A percentile compares a stretch with the other conserved stretches of the same genome.
Conservation (phyloP, 2,329 filamentous ascomycete species). For the Tolypocladium pustulatum region DNA sequence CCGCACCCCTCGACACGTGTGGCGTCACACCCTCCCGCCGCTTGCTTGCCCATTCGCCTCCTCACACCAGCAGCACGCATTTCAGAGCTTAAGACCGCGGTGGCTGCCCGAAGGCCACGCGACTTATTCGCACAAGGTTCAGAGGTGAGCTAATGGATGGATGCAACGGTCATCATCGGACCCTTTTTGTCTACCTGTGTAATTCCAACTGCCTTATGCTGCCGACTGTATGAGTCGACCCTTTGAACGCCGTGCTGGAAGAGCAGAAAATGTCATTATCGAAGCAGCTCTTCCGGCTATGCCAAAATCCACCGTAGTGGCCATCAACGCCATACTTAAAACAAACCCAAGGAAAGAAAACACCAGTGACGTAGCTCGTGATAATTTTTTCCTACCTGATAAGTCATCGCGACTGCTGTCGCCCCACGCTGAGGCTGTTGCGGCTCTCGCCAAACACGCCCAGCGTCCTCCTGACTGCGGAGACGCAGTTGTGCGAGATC, state of each 20-base stretch:
- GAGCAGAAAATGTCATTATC: not conserved
- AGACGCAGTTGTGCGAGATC: not conserved
- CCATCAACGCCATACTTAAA: not conserved
- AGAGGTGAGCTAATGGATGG: too few relatives aligned
- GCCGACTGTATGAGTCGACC: not conserved
- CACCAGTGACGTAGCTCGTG: not conserved
- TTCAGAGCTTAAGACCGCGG: not conserved
- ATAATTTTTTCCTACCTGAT: not conserved
- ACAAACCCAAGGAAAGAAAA: not conserved
- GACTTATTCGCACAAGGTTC: not conserved
- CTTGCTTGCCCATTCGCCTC: not conserved
- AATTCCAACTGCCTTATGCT: not conserved
- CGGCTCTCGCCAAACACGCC: conserved; percentile 1
- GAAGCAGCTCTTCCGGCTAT: not conserved
- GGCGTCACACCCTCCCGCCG: not conserved
- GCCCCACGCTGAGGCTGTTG: not conserved
- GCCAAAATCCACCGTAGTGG: not conserved
- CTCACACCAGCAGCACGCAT: not conserved
- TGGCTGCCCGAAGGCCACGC: not conserved
- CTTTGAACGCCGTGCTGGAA: not conserved
- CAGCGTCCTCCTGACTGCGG: not conserved
- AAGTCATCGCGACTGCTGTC: not conserved
- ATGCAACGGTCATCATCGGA: not conserved
- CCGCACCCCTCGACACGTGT: not conserved
- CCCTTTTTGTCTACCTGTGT: not conserved